A percentile compares a stretch with the other conserved stretches of the same genome.
Evolutionary conservation across 2,329 filamentous ascomycete genomes (phyloP).

Genomic region (Fragosphaeria purpurea): DNA sequence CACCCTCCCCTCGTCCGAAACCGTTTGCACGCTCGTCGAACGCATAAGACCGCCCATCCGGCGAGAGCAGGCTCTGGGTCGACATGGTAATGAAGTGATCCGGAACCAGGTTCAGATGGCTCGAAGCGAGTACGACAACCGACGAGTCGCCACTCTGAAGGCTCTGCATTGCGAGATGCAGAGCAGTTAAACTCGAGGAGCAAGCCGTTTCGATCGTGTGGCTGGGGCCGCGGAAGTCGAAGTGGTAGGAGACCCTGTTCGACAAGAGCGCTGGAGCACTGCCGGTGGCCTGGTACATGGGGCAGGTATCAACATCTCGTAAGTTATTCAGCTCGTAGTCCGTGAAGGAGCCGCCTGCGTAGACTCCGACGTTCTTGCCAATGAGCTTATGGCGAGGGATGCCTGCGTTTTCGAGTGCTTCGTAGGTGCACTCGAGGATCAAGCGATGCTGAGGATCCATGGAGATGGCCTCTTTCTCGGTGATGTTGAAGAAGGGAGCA

Average conservation of each 20-base stretch:
- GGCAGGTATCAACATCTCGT: not conserved
- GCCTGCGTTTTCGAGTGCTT: conserved; percentile 27
- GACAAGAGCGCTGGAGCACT: conserved; percentile 28
- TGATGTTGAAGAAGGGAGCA: conserved; percentile 29
- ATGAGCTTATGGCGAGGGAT: conserved; percentile 21
- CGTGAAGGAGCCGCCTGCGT: conserved; percentile 26
- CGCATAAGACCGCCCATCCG: conserved; percentile 65
- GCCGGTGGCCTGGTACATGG: conserved; percentile 30
- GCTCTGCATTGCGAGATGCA: conserved; percentile 63
- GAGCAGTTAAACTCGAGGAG: conserved; percentile 61
- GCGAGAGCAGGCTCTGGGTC: conserved; percentile 67
- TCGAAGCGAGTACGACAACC: conserved; percentile 56
- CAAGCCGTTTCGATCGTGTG: conserved; percentile 68
- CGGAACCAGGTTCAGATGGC: too few species aligned
- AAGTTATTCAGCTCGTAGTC: conserved; percentile 22
- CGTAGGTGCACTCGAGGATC: conserved; percentile 27
- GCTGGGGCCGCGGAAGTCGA: conserved; percentile 63
- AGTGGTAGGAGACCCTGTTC: conserved; percentile 42
- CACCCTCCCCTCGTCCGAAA: conserved; percentile 40
- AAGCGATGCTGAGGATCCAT: conserved; percentile 27
- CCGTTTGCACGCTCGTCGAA: conserved; percentile 73
- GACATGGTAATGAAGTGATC: conserved; percentile 65
- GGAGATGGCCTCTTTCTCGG: conserved; percentile 26
- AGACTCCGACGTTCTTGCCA: conserved; percentile 29
- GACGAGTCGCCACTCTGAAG: conserved; percentile 65